Conservation (phyloP, 306 rosid genomes). For the Aeschynomene evenia region DNA sequence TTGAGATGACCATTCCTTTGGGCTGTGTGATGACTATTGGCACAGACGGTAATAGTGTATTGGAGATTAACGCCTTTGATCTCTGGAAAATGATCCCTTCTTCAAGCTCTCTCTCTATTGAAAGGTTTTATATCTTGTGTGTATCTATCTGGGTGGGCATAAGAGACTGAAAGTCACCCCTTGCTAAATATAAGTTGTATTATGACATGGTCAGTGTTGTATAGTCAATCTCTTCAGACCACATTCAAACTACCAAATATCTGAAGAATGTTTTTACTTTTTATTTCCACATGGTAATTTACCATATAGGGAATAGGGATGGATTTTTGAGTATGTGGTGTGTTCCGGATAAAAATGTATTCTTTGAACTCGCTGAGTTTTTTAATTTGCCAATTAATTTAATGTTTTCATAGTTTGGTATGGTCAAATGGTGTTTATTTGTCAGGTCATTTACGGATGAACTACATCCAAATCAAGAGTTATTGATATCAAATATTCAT, state of each 20-base stretch:
- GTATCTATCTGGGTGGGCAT: conserved; percentile 25
- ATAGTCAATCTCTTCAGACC: conserved; percentile 26
- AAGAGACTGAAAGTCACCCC: conserved; percentile 23
- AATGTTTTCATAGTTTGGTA: neutral
- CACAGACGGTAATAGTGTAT: conserved; percentile 25
- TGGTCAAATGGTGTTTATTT: neutral
- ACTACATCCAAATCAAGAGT: neutral
- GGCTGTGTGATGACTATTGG: conserved; percentile 25
- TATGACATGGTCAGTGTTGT: conserved; percentile 36
- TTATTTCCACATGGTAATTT: neutral
- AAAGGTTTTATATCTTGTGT: conserved; percentile 24
- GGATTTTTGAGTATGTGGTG: conserved; percentile 10
- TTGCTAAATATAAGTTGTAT: conserved; percentile 27
- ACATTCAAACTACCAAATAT: conserved; percentile 5
- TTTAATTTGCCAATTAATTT: neutral
- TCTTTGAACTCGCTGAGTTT: conserved; percentile 7
- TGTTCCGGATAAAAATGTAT: conserved; percentile 25
- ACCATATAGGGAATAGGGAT: conserved; percentile 26
- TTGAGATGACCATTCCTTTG: conserved; percentile 26
- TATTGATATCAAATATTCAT: neutral
- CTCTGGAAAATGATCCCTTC: conserved; percentile 25
- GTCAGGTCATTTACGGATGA: neutral
- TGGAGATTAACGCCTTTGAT: conserved; percentile 18
- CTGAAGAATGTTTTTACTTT: neutral
- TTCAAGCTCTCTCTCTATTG: conserved; percentile 25